Evolutionary conservation across 306 rosid genomes (phyloP).

Genomic region (Canavalia ensiformis): DNA sequence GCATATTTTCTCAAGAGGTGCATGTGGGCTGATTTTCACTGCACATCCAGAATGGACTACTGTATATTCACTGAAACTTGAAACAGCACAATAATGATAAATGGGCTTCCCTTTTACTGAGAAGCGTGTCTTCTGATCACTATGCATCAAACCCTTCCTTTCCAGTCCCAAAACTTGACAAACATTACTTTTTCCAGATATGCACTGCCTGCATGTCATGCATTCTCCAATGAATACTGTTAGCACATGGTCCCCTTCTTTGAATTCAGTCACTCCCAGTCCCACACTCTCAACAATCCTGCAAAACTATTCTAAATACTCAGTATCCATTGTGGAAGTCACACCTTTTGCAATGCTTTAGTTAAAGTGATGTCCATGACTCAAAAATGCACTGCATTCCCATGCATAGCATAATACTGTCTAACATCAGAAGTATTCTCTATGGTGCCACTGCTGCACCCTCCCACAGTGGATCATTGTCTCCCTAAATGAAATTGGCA

Average conservation of each 20-base stretch:
- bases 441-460: background rate
- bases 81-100: constrained; percentile 95
- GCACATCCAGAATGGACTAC: constrained; percentile 98
- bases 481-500: constrained; percentile 11
- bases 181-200: constrained; percentile 82
- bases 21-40: constrained; percentile 72
- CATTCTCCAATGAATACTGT: constrained; percentile 97
- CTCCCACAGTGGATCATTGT: constrained; percentile 17
- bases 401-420: constrained; percentile 1
- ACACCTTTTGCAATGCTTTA: constrained; percentile 10
- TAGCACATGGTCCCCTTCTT: constrained; percentile 86
- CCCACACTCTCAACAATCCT: constrained; percentile 98
- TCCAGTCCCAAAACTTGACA: constrained; percentile 91
- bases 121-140: constrained; percentile 93
- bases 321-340: constrained; percentile 23
- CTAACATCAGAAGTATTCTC: background rate
- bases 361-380: background rate
- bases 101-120: constrained; percentile 81
- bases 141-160: constrained; percentile 90
- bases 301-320: constrained; percentile 47
- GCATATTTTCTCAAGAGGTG: constrained; percentile 88
- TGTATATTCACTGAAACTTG: constrained; percentile 94
- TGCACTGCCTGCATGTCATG: constrained; percentile 72
- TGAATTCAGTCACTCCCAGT: constrained; percentile 80
- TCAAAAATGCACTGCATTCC: constrained; percentile 29